Base-by-base conservation (phyloP, 2,329 filamentous ascomycete species). In the Fusarium piperis region DNA sequence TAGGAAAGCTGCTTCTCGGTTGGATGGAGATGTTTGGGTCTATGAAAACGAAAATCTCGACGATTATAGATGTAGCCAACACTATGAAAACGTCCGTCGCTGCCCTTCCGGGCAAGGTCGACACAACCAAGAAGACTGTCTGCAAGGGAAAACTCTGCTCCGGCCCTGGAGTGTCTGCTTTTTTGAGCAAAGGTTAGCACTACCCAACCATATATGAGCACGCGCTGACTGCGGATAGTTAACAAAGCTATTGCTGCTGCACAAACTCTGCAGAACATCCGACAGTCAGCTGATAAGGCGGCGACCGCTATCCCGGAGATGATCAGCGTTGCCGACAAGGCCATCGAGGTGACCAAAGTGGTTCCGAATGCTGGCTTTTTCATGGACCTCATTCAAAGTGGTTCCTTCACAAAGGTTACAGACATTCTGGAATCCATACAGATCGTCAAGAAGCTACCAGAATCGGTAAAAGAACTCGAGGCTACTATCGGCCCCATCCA, bases 351-450 rank as follows among this genome's bases (percentile, higher is more conserved):
- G 11, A n/a, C 52, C 35, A 32, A 62, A 16, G 13, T 6, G 9
- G 23, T 62, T 15, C 60, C 60, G 12, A 32, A 44, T n/a, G n/a
- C 52, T 20, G 23, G 30, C 60, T 62, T 57, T 15, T 57, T 62
- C 51, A 18, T 35, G 13, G n/a, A 62, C 18, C 26, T 62, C 11
- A 32, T 62, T 23, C 32, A 28, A 28, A 62, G 60, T 32, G 59
- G 59, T 28, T 18, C 36, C 13, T 38, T 62, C 9, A 48, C 38
- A 9, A 62, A 58, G 13, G 23, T 51, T 30, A 52, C 46, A 30
- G 60, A 62, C 23, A 62, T 62, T 4, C 12, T 48, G 3, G 32
- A 62, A 58, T 20, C 60, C 33, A 46, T 62, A 15, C 52, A 48
- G 39, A 48, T 62, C 39, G 23, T 23, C 33, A 48, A 62, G 36